Conservation (phyloP, 139 green algal species). For the Chlorella sp. region DNA sequence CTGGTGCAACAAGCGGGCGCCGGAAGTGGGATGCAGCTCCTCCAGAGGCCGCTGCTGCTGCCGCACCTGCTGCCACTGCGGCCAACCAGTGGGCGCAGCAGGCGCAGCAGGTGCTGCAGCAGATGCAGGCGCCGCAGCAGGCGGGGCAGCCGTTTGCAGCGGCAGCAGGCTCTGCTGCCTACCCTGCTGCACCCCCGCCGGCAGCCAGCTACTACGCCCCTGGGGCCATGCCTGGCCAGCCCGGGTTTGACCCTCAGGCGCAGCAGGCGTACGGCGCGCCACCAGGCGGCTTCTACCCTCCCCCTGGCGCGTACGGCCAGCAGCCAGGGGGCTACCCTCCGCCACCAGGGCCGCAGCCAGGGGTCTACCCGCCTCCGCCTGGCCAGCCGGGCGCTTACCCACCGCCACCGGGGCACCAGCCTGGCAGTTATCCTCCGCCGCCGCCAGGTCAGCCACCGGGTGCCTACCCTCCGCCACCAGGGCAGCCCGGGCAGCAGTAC, state of each 20-base stretch:
- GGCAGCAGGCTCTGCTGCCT: not conserved
- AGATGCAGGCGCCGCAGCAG: not conserved
- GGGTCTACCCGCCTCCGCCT: not conserved
- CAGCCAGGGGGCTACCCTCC: not conserved
- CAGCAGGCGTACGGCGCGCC: not conserved
- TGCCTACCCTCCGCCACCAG: not conserved
- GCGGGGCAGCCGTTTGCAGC: not conserved
- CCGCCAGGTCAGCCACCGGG: not conserved
- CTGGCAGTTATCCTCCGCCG: not conserved
- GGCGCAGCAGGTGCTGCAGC: not conserved
- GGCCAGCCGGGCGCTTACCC: not conserved
- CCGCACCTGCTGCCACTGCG: not conserved
- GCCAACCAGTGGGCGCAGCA: constrained; percentile 1
- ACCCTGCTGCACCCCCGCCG: not conserved
- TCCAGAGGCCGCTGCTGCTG: not conserved
- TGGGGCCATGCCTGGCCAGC: not conserved
- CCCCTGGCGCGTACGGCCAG: not conserved
- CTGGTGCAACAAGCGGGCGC: not conserved
- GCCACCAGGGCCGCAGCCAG: not conserved
- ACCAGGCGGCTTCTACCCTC: constrained; percentile 1
- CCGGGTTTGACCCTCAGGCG: not conserved
- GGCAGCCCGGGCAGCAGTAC: constrained; percentile 7
- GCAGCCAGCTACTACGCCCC: not conserved
- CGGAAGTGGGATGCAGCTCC: not conserved
- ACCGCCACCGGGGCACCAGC: not conserved